A percentile compares a stretch with the other conserved stretches of the same genome.
Conservation (phyloP, 2,329 filamentous ascomycete species). For the Chrysoporthe puriensis region DNA sequence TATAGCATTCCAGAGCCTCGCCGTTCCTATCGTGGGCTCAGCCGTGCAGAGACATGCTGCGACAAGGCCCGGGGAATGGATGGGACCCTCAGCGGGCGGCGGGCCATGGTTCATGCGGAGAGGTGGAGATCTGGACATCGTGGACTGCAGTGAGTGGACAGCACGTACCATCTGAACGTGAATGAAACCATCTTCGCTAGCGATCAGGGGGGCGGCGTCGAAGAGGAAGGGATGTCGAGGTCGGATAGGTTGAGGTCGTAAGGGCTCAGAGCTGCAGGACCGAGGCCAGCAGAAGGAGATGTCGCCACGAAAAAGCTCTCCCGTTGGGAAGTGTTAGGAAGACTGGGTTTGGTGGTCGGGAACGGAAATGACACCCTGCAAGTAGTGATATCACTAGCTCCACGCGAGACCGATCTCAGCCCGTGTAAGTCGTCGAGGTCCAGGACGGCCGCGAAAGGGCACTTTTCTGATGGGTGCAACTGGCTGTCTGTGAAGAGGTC, state of each 20-base stretch:
- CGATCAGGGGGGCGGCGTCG: background rate
- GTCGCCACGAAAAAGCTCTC: background rate
- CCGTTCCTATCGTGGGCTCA: background rate
- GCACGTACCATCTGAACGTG: slow-evolving; percentile 29
- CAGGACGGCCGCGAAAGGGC: background rate
- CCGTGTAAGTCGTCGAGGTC: background rate
- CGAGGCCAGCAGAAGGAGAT: background rate
- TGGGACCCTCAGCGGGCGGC: slow-evolving; percentile 15
- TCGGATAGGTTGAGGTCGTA: background rate
- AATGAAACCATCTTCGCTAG: slow-evolving; percentile 26
- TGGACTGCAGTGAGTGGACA: slow-evolving; percentile 14
- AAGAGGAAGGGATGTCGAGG: slow-evolving; percentile 1
- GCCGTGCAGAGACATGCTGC: slow-evolving; percentile 11
- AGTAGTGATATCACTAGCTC: slow-evolving; percentile 11
- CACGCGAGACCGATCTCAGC: slow-evolving; percentile 5
- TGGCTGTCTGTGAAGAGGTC: background rate
- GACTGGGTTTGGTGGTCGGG: background rate
- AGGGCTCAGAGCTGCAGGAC: background rate
- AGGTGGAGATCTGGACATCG: slow-evolving; percentile 17
- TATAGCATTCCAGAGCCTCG: slow-evolving; percentile 1
- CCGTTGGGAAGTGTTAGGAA: background rate
- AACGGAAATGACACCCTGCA: background rate
- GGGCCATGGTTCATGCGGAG: slow-evolving; percentile 17
- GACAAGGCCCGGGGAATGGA: slow-evolving; percentile 13
- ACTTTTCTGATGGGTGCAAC: background rate